These are phyloP conservation scores for Galeopsis tetrahit DNA, from an alignment of 257 asterid genomes.

Conservation along the genomic window DNA sequence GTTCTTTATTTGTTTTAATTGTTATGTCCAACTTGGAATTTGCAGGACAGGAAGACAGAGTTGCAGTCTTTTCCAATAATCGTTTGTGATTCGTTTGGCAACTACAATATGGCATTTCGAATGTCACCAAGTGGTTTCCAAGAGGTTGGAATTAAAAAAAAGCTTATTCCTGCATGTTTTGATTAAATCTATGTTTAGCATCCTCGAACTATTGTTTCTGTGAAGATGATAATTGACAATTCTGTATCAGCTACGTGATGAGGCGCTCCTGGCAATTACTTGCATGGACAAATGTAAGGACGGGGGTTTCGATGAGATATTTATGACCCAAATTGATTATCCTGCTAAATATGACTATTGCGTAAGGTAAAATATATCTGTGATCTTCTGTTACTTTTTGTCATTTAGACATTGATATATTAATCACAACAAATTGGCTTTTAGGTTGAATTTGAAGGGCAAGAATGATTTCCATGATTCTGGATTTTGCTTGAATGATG, in stretches of 20 bases:
- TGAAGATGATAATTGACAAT: constrained; percentile 26
- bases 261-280: constrained; percentile 69
- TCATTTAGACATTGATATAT: not conserved
- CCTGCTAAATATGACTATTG: constrained; percentile 88
- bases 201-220: constrained; percentile 10
- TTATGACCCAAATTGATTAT: constrained; percentile 74
- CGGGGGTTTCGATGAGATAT: constrained; percentile 85
- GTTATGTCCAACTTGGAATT: constrained; percentile 24
- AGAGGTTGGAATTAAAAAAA: constrained; percentile 57
- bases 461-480: constrained; percentile 48
- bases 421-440: constrained; percentile 25
- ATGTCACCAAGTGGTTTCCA: constrained; percentile 81
- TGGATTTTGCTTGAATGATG: constrained; percentile 92
- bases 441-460: constrained; percentile 84
- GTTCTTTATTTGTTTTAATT: constrained; percentile 21
- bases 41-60: constrained; percentile 67
- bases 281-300: constrained; percentile 77
- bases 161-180: constrained; percentile 16
- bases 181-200: constrained; percentile 21
- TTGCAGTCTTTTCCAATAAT: constrained; percentile 73
- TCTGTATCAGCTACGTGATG: constrained; percentile 69
- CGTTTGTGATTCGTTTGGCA: constrained; percentile 71
- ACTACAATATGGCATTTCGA: constrained; percentile 80
- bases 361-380: constrained; percentile 54
- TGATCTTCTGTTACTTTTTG: constrained; percentile 19